Evolutionary conservation across 2,329 filamentous ascomycete genomes (phyloP).

Genomic region (Davidsoniella virescens): DNA sequence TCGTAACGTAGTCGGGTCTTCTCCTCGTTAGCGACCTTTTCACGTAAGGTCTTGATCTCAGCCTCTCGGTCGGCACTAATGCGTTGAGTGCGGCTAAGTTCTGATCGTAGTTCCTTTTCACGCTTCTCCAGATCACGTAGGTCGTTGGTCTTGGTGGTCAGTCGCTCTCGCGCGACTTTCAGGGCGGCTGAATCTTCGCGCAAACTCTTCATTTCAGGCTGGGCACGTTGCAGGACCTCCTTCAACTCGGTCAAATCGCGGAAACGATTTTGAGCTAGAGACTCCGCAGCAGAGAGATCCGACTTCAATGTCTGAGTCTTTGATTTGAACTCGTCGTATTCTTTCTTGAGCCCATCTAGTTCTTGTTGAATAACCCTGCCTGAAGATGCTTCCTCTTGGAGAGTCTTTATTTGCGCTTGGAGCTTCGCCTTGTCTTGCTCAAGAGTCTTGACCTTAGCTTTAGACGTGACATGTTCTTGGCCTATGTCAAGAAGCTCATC

Average conservation of each 20-base stretch:
- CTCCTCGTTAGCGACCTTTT: constrained; percentile 61
- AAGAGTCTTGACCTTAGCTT: constrained; percentile 52
- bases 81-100: constrained; percentile 54
- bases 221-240: constrained; percentile 66
- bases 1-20: constrained; percentile 58
- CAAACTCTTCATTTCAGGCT: constrained; percentile 68
- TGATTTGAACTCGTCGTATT: constrained; percentile 51
- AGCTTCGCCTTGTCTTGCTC: constrained; percentile 39
- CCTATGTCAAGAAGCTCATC: constrained; percentile 68
- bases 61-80: constrained; percentile 56
- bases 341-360: constrained; percentile 18
- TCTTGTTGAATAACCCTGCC: constrained; percentile 1
- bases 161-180: constrained; percentile 58
- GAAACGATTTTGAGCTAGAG: constrained; percentile 73
- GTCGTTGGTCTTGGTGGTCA: constrained; percentile 41
- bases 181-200: constrained; percentile 62
- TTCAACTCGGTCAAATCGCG: constrained; percentile 72
- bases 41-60: constrained; percentile 62
- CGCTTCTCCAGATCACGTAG: constrained; percentile 63
- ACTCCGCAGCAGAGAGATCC: constrained; percentile 71
- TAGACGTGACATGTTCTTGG: constrained; percentile 69
- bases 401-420: constrained; percentile 33
- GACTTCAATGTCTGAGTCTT: constrained; percentile 58
- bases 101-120: constrained; percentile 65
- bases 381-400: constrained; percentile 51